Conservation (phyloP, 2,329 filamentous ascomycete species). For the Calonectria fujianensis region DNA sequence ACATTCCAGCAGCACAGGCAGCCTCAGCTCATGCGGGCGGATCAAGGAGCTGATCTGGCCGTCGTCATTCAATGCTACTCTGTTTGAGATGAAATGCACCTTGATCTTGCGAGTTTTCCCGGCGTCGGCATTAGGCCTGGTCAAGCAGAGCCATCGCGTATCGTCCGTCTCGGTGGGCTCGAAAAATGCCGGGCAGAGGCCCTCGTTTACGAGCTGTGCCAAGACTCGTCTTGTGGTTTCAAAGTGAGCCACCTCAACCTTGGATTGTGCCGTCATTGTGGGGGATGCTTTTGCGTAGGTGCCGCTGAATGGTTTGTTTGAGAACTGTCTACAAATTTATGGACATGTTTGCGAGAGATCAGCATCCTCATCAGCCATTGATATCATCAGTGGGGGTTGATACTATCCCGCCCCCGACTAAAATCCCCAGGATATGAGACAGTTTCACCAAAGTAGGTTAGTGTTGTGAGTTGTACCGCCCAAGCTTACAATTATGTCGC, state of each 20-base stretch:
- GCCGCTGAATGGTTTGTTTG: background rate
- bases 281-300: background rate
- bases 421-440: background rate
- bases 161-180: background rate
- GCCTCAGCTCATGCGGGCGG: background rate
- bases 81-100: background rate
- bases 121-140: background rate
- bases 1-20: background rate
- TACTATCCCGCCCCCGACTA: background rate
- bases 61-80: background rate
- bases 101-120: background rate
- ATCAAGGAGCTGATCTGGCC: background rate
- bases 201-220: background rate
- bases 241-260: background rate
- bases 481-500: background rate
- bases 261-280: background rate
- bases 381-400: background rate
- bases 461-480: background rate
- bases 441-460: background rate
- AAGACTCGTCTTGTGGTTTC: background rate
- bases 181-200: background rate
- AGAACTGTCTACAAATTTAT: background rate
- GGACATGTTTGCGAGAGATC: background rate
- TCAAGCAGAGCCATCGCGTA: background rate
- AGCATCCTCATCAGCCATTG: no score